Base-by-base conservation (phyloP, 352 stramenopile species). In the Globisporangium barbulae region DNA sequence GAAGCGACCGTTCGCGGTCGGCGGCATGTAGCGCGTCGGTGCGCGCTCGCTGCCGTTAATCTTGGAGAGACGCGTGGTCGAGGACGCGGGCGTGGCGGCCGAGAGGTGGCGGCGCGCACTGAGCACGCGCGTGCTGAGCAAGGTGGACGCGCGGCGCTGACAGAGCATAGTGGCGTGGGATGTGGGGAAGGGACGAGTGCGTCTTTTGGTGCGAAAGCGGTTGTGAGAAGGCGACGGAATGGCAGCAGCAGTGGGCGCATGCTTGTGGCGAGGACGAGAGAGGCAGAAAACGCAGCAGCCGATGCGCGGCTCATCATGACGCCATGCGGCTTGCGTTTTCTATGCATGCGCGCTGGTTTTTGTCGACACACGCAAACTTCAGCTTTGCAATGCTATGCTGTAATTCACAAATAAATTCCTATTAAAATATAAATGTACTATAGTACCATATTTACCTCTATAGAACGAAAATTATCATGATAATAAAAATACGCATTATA, bases 1-100 rank as follows among this genome's bases (percentile, higher is more conserved):
- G 71, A 86, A 91, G 58, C 75, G 73, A 48, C 84, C 84, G 25
- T 90, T 75, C 5, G 80, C 85, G 22, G 71, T 84, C 45, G 74
- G 63, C 1, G 82, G 82, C 39, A 83, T 74, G 66, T 90, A 91
- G 55, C 75, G 75, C 47, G 73, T 78, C 19, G 78, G 71, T 22
- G 71, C 60, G 44, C 61, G 70, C 31, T 62, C 65, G 30, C 74
- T 64, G 30, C 75, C 63, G 25, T 76, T 73, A 61, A 47, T 64
- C 57, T 49, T 74, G 71, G 28, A 70, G 22, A 22, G 48, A 50
- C 28, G 71, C 52, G 56, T 59, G 28, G 58, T 73, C 65, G 49
- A 62, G 28, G 73, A 61, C 17, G 71, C 75, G 5, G 70, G 56
- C 0, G 68, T 67, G 9, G 63, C 65, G 39, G 69, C 65, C 21